Conservation (phyloP, 495 filamentous ascomycete genomes). For the Podospora fimiseda region DNA sequence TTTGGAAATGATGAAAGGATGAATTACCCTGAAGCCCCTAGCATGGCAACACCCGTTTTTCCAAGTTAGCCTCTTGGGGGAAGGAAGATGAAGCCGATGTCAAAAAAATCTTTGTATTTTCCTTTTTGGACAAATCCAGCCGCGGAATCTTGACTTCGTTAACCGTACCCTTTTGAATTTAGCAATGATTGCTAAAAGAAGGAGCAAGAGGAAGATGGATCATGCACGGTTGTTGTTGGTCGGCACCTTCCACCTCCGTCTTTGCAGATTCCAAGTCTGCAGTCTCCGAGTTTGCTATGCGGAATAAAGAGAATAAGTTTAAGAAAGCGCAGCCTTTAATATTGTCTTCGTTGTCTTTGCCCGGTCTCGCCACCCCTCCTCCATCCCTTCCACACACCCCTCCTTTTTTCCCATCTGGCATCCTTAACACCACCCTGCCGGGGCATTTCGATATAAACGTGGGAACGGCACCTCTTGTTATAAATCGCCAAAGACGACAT, state of each 20-base stretch:
- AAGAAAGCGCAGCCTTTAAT: constrained; percentile 16
- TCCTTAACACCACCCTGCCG: not conserved
- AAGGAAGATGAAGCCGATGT: constrained; percentile 11
- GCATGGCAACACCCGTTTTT: constrained; percentile 26
- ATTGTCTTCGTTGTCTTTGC: constrained; percentile 19
- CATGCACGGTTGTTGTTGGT: not conserved
- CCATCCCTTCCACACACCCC: too few species aligned
- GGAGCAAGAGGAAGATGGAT: not conserved
- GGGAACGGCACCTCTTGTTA: constrained; percentile 8
- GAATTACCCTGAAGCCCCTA: constrained; percentile 28
- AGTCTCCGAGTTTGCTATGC: constrained; percentile 10
- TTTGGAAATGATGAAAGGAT: constrained; percentile 35
- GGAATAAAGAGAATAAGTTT: constrained; percentile 27
- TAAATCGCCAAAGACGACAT: constrained; percentile 9
- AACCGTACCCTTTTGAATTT: not conserved
- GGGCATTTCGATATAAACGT: constrained; percentile 16
- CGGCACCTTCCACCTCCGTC: constrained; percentile 31
- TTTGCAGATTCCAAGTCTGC: constrained; percentile 23
- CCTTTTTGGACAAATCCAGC: not conserved
- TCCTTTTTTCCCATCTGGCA: not conserved
- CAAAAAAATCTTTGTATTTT: too few species aligned
- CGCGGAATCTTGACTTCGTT: not conserved
- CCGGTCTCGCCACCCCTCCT: constrained; percentile 20
- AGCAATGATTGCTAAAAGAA: not conserved
- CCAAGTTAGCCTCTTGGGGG: constrained; percentile 27